Base-by-base conservation (phyloP, 2,329 filamentous ascomycete genomes). In the Pseudogymnoascus sp. region DNA sequence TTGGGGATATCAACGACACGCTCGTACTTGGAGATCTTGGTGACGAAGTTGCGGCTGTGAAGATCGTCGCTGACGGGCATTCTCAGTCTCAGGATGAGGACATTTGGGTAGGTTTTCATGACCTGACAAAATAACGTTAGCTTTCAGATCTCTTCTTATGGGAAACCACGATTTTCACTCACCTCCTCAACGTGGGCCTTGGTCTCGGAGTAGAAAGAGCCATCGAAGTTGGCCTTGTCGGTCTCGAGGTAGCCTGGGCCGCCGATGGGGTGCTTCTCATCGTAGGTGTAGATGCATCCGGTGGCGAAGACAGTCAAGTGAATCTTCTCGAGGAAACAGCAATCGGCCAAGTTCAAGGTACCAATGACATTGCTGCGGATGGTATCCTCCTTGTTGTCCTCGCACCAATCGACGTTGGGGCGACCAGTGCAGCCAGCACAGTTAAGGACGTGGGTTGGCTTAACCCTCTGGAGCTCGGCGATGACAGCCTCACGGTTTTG, bases 321-420 rank as follows among this genome's bases (percentile, higher is more conserved):
- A 60, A 88, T 78, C 65, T 78, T 78, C 62, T 77, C 77, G 65
- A 80, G 74, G 67, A 75, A 82, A 73, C 85, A 88, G 71, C 76
- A 78, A 69, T 88, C 84, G 35, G 83, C 77, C 67, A 88, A 72
- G 70, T 85, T 87, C 65, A 87, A 69, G 36, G 84, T 82, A 60
- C 85, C 85, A 53, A 87, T 80, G 61, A 84, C 84, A 68, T 89
- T 89, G 71, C 82, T 86, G 62, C 84, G 79, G 69, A 88, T 81
- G 6, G 85, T 88, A 61, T 82, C 81, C 72, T 85, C 81, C 74
- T 82, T 86, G 76, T 88, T 81, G 69, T 86, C 82, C 74, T 89
- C 86, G 68, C 85, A 88, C 84, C 84, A 87, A 73, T 88, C 85
- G 70, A 87, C 84, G 65, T 88, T 88, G 64, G 85, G 85, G 22